A percentile compares a stretch with the other conserved stretches of the same genome.
Evolutionary conservation across 768 basidiomycete species (phyloP).

Genomic region (Russula lepida): DNA sequence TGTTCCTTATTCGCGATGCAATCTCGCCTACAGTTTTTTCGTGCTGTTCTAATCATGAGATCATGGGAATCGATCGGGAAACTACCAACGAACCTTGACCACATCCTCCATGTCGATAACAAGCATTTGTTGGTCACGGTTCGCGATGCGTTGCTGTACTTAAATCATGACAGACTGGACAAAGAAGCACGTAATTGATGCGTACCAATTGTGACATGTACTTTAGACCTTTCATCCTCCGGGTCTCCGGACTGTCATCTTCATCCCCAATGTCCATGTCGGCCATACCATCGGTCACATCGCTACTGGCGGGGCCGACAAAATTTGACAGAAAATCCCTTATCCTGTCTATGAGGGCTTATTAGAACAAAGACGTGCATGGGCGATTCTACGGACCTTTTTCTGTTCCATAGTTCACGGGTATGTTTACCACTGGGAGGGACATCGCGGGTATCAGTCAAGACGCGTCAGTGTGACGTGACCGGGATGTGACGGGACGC

Average conservation of each 20-base stretch:
- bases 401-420: slow-evolving; percentile 63
- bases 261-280: slow-evolving; percentile 59
- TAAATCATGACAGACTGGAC: slow-evolving; percentile 9
- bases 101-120: slow-evolving; percentile 87
- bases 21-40: slow-evolving; percentile 66
- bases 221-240: slow-evolving; percentile 44
- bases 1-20: slow-evolving; percentile 68
- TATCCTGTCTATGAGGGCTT: slow-evolving; percentile 47
- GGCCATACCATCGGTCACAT: slow-evolving; percentile 57
- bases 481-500: slow-evolving; percentile 3
- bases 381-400: slow-evolving; percentile 39
- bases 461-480: slow-evolving; percentile 20
- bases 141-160: slow-evolving; percentile 79
- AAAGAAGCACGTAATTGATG: slow-evolving; percentile 12
- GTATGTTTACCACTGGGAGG: slow-evolving; percentile 49
- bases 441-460: slow-evolving; percentile 43
- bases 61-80: no score
- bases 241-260: slow-evolving; percentile 27
- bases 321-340: slow-evolving; percentile 62
- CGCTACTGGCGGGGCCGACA: slow-evolving; percentile 49
- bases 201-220: slow-evolving; percentile 81
- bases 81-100: slow-evolving; percentile 42
- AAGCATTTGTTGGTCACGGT: slow-evolving; percentile 87
- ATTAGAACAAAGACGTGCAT: not conserved
- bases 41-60: slow-evolving; percentile 37